Conservation (phyloP, 371 early-diverging fungal species). For the Mucor racemosus region DNA sequence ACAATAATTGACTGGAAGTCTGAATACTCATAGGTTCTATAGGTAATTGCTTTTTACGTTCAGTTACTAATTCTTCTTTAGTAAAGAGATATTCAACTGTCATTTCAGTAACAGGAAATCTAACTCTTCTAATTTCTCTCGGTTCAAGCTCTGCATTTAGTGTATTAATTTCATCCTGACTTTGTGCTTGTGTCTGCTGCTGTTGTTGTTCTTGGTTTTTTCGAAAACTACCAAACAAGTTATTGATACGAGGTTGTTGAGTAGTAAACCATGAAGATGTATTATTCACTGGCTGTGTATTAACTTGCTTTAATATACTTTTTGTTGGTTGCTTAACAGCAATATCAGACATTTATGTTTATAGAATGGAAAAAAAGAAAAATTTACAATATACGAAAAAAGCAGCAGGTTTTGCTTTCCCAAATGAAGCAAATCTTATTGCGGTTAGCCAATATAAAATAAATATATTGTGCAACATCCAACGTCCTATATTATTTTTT, state of each 20-base stretch:
- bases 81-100: conserved; percentile 56
- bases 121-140: conserved; percentile 56
- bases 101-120: conserved; percentile 56
- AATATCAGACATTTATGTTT: conserved; percentile 12
- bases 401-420: neutral
- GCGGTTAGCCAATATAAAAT: neutral
- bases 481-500: neutral
- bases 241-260: conserved; percentile 9
- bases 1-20: conserved; percentile 32
- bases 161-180: neutral
- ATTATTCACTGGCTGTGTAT: conserved; percentile 4
- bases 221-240: conserved; percentile 14
- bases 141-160: conserved; percentile 32
- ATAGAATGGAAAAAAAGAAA: neutral
- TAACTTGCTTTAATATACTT: conserved; percentile 16
- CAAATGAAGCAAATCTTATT: conserved; percentile 1
- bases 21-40: conserved; percentile 21
- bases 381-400: neutral
- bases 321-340: conserved; percentile 10
- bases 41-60: neutral
- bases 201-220: conserved; percentile 8
- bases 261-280: conserved; percentile 19
- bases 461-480: neutral
- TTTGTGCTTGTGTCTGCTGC: conserved; percentile 2
- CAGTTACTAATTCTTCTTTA: conserved; percentile 19